These are phyloP conservation scores for Citrus glauca DNA, from an alignment of 345 rosid species.

Conservation along the genomic window DNA sequence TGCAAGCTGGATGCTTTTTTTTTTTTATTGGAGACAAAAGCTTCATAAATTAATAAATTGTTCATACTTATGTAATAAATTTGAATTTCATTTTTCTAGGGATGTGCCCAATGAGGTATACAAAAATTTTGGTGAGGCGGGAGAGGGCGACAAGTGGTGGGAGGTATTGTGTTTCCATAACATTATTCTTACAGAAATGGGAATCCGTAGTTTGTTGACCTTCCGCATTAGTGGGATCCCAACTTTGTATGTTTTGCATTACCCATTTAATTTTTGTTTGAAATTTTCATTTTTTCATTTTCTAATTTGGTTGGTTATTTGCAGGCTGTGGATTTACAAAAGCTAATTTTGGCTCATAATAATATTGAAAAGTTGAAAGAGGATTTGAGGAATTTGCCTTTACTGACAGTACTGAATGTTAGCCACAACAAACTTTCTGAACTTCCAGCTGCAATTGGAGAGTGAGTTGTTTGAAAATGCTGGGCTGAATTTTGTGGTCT, in stretches of 20 bases:
- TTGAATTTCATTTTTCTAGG: conserved; percentile 22
- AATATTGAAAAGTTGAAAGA: conserved; percentile 68
- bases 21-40: not conserved
- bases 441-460: conserved; percentile 80
- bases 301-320: conserved; percentile 7
- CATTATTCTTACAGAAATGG: not conserved
- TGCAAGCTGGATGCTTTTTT: not conserved
- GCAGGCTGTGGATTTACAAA: conserved; percentile 85
- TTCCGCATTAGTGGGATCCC: not conserved
- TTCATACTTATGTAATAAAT: not conserved
- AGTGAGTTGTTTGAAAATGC: conserved; percentile 45
- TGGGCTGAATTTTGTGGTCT: not conserved
- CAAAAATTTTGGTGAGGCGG: conserved; percentile 48
- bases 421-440: conserved; percentile 68
- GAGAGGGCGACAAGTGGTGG: conserved; percentile 94
- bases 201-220: too few species aligned
- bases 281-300: not conserved
- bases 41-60: not conserved
- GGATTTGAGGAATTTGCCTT: conserved; percentile 63
- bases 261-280: not conserved
- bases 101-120: conserved; percentile 81
- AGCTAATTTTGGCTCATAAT: conserved; percentile 92
- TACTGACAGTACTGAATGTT: conserved; percentile 66
- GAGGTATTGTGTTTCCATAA: conserved; percentile 50
- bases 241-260: not conserved